Evolutionary conservation across 2,329 filamentous ascomycete species (phyloP).

Genomic region (Macrophomina phaseolina): DNA sequence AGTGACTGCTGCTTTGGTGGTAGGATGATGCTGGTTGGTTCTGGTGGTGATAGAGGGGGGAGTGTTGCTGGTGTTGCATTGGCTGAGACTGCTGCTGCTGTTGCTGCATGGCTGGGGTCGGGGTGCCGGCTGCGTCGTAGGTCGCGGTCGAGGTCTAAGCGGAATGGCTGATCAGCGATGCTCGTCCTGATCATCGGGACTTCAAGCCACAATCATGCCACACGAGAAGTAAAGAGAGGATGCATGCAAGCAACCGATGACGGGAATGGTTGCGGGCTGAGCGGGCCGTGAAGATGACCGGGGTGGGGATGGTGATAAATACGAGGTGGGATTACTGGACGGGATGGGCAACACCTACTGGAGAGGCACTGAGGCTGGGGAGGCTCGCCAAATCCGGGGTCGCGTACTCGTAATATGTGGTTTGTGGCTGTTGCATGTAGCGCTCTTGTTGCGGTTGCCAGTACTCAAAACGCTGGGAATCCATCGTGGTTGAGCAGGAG

Average conservation of each 20-base stretch:
- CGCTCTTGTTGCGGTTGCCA: slow-evolving; percentile 43
- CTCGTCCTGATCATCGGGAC: not conserved
- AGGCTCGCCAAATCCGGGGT: slow-evolving; percentile 44
- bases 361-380: slow-evolving; percentile 46
- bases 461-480: slow-evolving; percentile 44
- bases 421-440: slow-evolving; percentile 39
- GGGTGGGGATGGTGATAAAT: slow-evolving; percentile 6
- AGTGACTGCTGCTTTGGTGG: slow-evolving; percentile 33
- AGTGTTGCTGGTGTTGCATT: slow-evolving; percentile 11
- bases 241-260: not conserved
- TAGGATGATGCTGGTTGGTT: slow-evolving; percentile 34
- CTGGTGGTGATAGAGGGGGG: slow-evolving; percentile 24
- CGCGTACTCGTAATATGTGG: slow-evolving; percentile 39
- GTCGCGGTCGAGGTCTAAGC: slow-evolving; percentile 40
- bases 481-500: slow-evolving; percentile 34
- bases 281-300: slow-evolving; percentile 23
- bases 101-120: slow-evolving; percentile 30
- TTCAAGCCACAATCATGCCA: slow-evolving; percentile 12
- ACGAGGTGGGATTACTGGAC: slow-evolving; percentile 18
- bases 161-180: slow-evolving; percentile 24
- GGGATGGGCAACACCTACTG: slow-evolving; percentile 36
- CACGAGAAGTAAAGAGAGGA: not conserved
- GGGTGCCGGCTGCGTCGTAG: slow-evolving; percentile 39
- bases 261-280: slow-evolving; percentile 7
- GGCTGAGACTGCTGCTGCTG: slow-evolving; percentile 23